Conservation (phyloP, 495 filamentous ascomycete genomes). For the Cenococcum geophilum region DNA sequence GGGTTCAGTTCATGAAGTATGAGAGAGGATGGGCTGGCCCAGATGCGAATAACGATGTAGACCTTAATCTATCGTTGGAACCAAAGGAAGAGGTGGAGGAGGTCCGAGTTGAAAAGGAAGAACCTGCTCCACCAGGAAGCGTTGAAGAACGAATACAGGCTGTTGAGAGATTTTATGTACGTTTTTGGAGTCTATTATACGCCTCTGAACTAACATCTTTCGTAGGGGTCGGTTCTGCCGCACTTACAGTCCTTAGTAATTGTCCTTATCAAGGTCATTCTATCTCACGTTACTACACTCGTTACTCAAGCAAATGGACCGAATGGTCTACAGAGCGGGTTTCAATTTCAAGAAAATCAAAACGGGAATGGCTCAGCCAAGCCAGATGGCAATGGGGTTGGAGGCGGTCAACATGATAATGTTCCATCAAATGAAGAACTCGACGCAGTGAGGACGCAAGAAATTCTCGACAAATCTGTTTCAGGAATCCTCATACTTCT, state of each 20-base stretch:
- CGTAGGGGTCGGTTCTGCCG: slow-evolving; percentile 64
- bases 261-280: slow-evolving; percentile 78
- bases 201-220: slow-evolving; percentile 5
- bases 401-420: slow-evolving; percentile 17
- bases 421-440: slow-evolving; percentile 60
- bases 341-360: slow-evolving; percentile 38
- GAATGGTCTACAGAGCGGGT: slow-evolving; percentile 41
- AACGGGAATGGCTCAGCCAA: slow-evolving; percentile 33
- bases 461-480: slow-evolving; percentile 85
- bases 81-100: slow-evolving; percentile 17
- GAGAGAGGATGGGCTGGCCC: slow-evolving; percentile 68
- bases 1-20: slow-evolving; percentile 82
- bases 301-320: slow-evolving; percentile 50
- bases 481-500: slow-evolving; percentile 78
- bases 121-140: slow-evolving; percentile 22
- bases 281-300: slow-evolving; percentile 69
- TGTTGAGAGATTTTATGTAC: slow-evolving; percentile 80
- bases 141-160: slow-evolving; percentile 43
- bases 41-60: slow-evolving; percentile 24
- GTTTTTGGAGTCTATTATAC: slow-evolving; percentile 29
- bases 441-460: slow-evolving; percentile 69
- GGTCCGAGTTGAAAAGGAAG: slow-evolving; percentile 4
- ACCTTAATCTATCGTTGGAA: slow-evolving; percentile 40
- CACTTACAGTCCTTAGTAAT: slow-evolving; percentile 92
- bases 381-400: slow-evolving; percentile 25